Conservation (phyloP, 805 yeast genomes). For the Ogataea pignaliae region DNA sequence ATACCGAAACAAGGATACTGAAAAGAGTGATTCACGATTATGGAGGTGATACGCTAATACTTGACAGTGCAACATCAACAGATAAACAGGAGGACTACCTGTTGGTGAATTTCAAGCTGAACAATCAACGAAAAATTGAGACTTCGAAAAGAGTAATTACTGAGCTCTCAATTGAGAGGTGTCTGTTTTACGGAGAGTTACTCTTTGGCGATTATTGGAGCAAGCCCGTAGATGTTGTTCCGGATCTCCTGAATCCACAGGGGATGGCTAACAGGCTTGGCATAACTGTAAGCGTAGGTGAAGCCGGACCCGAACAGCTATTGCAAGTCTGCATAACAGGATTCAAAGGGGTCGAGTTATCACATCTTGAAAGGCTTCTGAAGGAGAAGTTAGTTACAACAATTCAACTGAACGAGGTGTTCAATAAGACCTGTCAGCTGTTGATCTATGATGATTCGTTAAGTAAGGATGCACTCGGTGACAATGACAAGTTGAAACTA, state of each 20-base stretch:
- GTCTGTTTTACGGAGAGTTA: constrained; percentile 18
- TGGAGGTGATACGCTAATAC: constrained; percentile 14
- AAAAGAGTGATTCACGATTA: constrained; percentile 21
- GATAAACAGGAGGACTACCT: constrained; percentile 7
- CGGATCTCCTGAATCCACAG: neutral
- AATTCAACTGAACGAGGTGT: constrained; percentile 44
- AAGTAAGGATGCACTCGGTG: constrained; percentile 7
- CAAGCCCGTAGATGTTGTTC: constrained; percentile 11
- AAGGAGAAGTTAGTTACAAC: constrained; percentile 41
- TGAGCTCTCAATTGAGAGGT: constrained; percentile 28
- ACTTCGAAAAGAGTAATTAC: constrained; percentile 12
- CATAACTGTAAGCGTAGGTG: neutral
- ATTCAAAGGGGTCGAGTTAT: constrained; percentile 27
- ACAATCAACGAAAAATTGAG: neutral
- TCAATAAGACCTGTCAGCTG: constrained; percentile 49
- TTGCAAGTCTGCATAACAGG: constrained; percentile 26
- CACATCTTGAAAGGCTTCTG: constrained; percentile 44
- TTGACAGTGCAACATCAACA: neutral
- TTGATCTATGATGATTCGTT: constrained; percentile 41
- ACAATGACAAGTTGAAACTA: constrained; percentile 20
- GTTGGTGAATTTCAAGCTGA: constrained; percentile 17
- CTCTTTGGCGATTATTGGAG: constrained; percentile 23
- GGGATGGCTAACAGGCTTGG: neutral
- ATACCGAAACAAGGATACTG: constrained; percentile 15
- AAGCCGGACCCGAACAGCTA: neutral